These are phyloP conservation scores for Agrocybe praecox DNA, from an alignment of 768 basidiomycete genomes.

Conservation along the genomic window DNA sequence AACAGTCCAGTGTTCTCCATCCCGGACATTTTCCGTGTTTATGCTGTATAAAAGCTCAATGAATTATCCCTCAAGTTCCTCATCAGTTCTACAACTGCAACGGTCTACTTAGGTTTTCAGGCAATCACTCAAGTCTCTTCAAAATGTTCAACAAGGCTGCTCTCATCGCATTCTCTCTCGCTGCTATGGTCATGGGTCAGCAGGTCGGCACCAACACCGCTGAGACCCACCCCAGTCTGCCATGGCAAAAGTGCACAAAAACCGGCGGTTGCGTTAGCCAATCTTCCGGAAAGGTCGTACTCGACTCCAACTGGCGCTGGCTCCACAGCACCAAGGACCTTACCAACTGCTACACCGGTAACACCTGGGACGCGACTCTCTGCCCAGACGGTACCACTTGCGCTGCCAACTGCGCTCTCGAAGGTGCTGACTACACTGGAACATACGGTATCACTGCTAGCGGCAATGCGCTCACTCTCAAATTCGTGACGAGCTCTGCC, in stretches of 20 bases:
- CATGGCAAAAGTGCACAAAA: slow-evolving; percentile 48
- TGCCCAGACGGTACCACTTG: slow-evolving; percentile 54
- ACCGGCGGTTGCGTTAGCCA: slow-evolving; percentile 42
- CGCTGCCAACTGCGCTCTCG: slow-evolving; percentile 43
- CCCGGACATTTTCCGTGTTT: slow-evolving; percentile 24
- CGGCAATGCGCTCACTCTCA: slow-evolving; percentile 48
- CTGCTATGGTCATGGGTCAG: slow-evolving; percentile 50
- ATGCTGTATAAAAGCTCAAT: slow-evolving; percentile 19
- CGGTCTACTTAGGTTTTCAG: slow-evolving; percentile 16
- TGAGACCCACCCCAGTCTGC: slow-evolving; percentile 50
- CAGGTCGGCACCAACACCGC: slow-evolving; percentile 54
- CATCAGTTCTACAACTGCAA: slow-evolving; percentile 22
- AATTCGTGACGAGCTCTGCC: slow-evolving; percentile 43
- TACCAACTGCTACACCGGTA: slow-evolving; percentile 57
- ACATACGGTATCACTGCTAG: slow-evolving; percentile 56
- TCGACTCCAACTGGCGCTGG: slow-evolving; percentile 66
- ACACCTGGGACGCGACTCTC: slow-evolving; percentile 52
- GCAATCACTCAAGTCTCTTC: slow-evolving; percentile 7
- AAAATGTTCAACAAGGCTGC: slow-evolving; percentile 41
- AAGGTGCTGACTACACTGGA: slow-evolving; percentile 49
- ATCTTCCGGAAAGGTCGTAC: slow-evolving; percentile 37
- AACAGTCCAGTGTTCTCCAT: not conserved
- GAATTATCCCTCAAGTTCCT: not conserved
- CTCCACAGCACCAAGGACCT: slow-evolving; percentile 38
- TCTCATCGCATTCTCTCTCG: slow-evolving; percentile 40